Conservation (phyloP, 306 rosid species). For the Crataegus laevigata region DNA sequence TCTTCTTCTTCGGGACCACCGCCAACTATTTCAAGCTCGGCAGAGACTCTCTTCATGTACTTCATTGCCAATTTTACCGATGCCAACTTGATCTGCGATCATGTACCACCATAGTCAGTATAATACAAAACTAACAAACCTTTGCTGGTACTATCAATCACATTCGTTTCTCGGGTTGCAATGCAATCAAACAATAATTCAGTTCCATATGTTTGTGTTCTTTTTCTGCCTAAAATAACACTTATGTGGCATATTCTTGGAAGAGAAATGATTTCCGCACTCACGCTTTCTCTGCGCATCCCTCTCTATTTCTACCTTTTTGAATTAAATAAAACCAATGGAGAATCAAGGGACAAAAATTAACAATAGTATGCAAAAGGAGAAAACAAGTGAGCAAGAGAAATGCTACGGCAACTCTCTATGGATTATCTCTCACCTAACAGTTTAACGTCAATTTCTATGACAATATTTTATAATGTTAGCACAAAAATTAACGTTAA, state of each 20-base stretch:
- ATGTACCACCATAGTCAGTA: neutral
- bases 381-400: no score
- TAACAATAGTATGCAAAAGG: no score
- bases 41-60: slow-evolving; percentile 93
- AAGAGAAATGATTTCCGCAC: neutral
- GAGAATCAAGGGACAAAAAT: no score
- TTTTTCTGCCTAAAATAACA: neutral
- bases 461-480: no score
- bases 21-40: slow-evolving; percentile 79
- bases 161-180: neutral
- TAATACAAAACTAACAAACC: slow-evolving; percentile 17
- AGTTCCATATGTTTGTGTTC: neutral
- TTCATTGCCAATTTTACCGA: slow-evolving; percentile 92
- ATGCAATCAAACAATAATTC: neutral
- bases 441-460: no score
- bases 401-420: no score
- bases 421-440: no score
- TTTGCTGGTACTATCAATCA: neutral
- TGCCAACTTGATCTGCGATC: slow-evolving; percentile 81
- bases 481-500: no score
- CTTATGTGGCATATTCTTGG: neutral
- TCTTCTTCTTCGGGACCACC: slow-evolving; percentile 97
- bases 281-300: no score
- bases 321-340: no score
- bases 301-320: no score